Base-by-base conservation (phyloP, 306 rosid species). In the Morella rubra region DNA sequence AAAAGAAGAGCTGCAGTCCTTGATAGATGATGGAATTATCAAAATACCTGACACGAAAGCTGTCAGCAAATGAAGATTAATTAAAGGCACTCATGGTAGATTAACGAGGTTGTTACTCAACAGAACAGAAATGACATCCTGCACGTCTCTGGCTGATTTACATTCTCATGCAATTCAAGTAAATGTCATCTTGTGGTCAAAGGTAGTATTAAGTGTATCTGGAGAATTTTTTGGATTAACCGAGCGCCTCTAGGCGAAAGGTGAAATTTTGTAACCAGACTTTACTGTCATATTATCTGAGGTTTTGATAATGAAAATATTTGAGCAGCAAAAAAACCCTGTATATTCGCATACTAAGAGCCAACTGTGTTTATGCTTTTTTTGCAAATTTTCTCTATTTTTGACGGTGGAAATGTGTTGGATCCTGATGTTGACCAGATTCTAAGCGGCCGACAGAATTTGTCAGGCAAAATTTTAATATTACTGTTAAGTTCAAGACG, bases 11-110 rank as follows among this genome's bases (percentile, higher is more conserved):
- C 74, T 95, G 82, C 90, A 95, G 82, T 86, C 86, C 42, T 79
- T 95, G 81, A 75, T 92, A 73, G 97, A 84, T 76, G 73, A 68
- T 18, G 99, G 93, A 24, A 12, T 75, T 50, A 87, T 95, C 83
- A 86, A 87, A 86, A 60, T 86, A 74, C 50, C 80, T 0, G 77
- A 81, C 69, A 41, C 65, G 76, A 79, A 49, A 15, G 69, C 81
- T 72, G 67, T 54, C 41, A 50, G 76, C 27, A 58, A 77, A 52
- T 68, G 75, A 55, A 69, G 22, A 12, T 53, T 65, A 40, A 40
- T 72, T 49, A 22, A 37, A 24, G 74, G 66, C 65, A 13, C 50
- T 44, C 11, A 41, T 80, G 84, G 44, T 74, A 55, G 69, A 77
- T 15, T 61, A 66, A 56, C 59, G 67, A 76, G 64, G 72, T 66